Percentiles rank a stretch among this genome's conserved stretches.
These are phyloP conservation scores for Logfia minima DNA, from an alignment of 129 eudicot genomes.

Conservation along the genomic window DNA sequence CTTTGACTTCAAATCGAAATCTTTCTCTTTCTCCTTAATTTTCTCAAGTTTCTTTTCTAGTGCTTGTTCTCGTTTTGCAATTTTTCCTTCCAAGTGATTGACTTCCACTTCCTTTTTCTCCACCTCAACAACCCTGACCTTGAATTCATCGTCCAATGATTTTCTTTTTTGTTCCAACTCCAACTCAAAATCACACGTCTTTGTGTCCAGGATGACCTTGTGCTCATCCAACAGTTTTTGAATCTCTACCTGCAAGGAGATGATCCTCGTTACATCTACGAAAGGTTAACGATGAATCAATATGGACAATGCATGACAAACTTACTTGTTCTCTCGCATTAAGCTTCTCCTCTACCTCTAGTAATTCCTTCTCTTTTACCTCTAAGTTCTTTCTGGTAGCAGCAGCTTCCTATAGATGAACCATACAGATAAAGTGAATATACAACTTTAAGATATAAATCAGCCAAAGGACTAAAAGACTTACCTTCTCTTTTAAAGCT, in stretches of 20 bases:
- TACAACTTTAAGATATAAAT: background rate
- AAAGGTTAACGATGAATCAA: background rate
- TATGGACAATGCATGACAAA: background rate
- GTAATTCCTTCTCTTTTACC: conserved; percentile 63
- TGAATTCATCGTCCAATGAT: conserved; percentile 64
- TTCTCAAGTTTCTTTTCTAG: conserved; percentile 75
- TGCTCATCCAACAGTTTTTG: conserved; percentile 94
- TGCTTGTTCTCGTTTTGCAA: conserved; percentile 82
- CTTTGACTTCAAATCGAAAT: conserved; percentile 56
- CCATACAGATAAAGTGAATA: conserved; percentile 5
- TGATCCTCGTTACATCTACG: conserved; percentile 10
- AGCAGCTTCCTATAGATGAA: conserved; percentile 70
- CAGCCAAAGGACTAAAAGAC: conserved; percentile 25
- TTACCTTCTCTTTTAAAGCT: conserved; percentile 74
- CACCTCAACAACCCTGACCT: conserved; percentile 57
- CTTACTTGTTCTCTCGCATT: conserved; percentile 69
- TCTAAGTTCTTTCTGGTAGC: conserved; percentile 53
- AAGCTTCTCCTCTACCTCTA: conserved; percentile 67
- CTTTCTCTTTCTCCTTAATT: conserved; percentile 75
- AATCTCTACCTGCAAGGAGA: conserved; percentile 63
- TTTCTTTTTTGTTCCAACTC: conserved; percentile 79
- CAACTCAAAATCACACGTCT: conserved; percentile 64
- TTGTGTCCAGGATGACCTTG: conserved; percentile 52
- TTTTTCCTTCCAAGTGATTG: conserved; percentile 71
- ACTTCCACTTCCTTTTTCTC: conserved; percentile 77